Evolutionary conservation across 2,329 filamentous ascomycete genomes (phyloP), one percentile per base, ranked within the genome.

Genomic region (Cordyceps cicadae): DNA sequence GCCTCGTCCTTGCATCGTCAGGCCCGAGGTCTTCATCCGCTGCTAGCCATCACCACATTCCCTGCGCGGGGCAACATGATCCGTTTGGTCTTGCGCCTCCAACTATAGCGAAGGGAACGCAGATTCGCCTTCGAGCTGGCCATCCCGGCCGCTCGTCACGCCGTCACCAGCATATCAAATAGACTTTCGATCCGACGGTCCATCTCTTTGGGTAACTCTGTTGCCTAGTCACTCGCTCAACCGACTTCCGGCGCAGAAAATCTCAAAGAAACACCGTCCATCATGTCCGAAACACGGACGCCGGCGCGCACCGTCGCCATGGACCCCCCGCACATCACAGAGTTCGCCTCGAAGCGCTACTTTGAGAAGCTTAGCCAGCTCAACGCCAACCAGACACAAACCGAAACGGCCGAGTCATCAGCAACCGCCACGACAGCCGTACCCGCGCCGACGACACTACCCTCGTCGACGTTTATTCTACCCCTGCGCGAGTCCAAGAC

Each of bases 271-370:
- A 19, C 54, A 34, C 54, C 59, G 17, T 50, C 61, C 64, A 67
- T 51, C 66, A 75, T 76, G 74, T 67, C 73, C 62, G 69, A 72
- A 64, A 65, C 66, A 56, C 66, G 66, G 12, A 53, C 53, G 57
- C 65, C 57, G 14, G 45, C 67, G 55, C 67, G 67, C 51, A 66
- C 68, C 64, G 64, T 67, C 70, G 71, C 72, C 68, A 85, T 86
- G 83, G 84, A 87, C 65, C 82, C 81, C 67, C 77, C 80, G 66
- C 84, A 86, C 65, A 78, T 85, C 63, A 86, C 84, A 63, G 85
- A 87, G 71, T 87, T 87, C 73, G 85, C 83, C 63, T 87, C 85
- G 50, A 77, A 82, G 71, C 81, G 81, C 64, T 87, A 85, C 69
- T 84, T 86, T 65, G 79, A 80, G 59, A 87, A 87, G 72, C 71